Base-by-base conservation (phyloP, 2,329 filamentous ascomycete genomes). In the Bimuria novae-zelandiae region DNA sequence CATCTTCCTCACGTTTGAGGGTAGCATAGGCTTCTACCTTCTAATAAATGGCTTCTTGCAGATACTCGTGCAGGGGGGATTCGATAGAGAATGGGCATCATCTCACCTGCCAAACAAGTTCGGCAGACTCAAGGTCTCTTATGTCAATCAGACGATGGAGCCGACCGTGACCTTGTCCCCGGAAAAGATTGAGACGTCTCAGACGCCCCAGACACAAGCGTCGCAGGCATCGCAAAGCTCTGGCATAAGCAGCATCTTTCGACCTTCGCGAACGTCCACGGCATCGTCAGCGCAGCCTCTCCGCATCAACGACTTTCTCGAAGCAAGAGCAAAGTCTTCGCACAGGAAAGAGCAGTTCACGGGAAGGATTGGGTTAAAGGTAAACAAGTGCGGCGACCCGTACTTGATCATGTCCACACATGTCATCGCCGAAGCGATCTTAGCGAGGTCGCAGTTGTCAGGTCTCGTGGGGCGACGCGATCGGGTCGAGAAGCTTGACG, bases 391-490 rank as follows among this genome's bases (percentile, higher is more conserved):
- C 32, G 53, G 43, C 1, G 37, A 60, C 1, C 25, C 47, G 7
- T 62, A 57, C 33, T 19, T 65, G 4, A 8, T 65, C 16, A 63
- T 65, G 57, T 62, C 62, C 1, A 55, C 61, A 7, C 62, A 65
- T 25, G 52, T 63, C 10, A 62, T 65, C 29, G 60, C 59, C 5
- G 59, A 63, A 36, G 61, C 62, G 10, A 62, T 65, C n/a, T n/a
- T n/a, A n/a, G n/a, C n/a, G n/a, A n/a, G n/a, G n/a, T n/a, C n/a
- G n/a, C 27, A 30, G 27, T 30, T 30, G 27, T 12, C 27, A 30
- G 27, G n/a, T n/a, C n/a, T n/a, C n/a, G n/a, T n/a, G n/a, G n/a
- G n/a, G n/a, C n/a, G n/a, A n/a, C n/a, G n/a, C n/a, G n/a, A n/a
- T n/a, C n/a, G n/a, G n/a, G n/a, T n/a, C n/a, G n/a, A n/a, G n/a